Conservation (phyloP, 371 early-diverging fungal species). For the Gilbertella persicaria region DNA sequence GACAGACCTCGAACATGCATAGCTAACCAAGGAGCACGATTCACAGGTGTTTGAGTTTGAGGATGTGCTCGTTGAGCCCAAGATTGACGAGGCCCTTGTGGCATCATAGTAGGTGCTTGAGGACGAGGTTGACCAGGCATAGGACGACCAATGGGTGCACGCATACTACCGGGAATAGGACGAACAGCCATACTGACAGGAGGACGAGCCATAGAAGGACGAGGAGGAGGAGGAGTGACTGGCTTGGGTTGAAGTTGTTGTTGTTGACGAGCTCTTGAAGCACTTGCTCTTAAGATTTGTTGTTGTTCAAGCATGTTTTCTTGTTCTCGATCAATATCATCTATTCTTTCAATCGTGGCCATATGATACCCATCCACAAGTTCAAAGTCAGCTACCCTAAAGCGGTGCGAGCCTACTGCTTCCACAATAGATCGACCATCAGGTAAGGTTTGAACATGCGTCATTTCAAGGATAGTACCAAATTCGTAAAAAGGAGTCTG, state of each 20-base stretch:
- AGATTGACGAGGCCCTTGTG: constrained; percentile 17
- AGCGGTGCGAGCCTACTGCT: constrained; percentile 39
- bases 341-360: constrained; percentile 47
- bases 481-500: constrained; percentile 33
- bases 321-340: constrained; percentile 39
- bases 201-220: constrained; percentile 3
- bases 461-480: constrained; percentile 53
- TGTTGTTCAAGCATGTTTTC: constrained; percentile 27
- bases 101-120: background rate
- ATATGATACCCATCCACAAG: constrained; percentile 42
- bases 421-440: constrained; percentile 52
- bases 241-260: constrained; percentile 11
- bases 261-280: constrained; percentile 18
- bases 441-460: constrained; percentile 36
- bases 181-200: constrained; percentile 4
- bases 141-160: no score
- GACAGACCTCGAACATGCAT: constrained; percentile 29
- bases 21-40: constrained; percentile 32
- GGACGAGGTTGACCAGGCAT: background rate
- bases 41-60: constrained; percentile 21
- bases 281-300: constrained; percentile 26
- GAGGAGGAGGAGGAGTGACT: constrained; percentile 5
- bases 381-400: constrained; percentile 24
- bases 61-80: constrained; percentile 43
- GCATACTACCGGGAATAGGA: background rate